These are phyloP conservation scores for Coprinopsis strossmayeri DNA, from an alignment of 768 basidiomycete genomes.

Conservation along the genomic window DNA sequence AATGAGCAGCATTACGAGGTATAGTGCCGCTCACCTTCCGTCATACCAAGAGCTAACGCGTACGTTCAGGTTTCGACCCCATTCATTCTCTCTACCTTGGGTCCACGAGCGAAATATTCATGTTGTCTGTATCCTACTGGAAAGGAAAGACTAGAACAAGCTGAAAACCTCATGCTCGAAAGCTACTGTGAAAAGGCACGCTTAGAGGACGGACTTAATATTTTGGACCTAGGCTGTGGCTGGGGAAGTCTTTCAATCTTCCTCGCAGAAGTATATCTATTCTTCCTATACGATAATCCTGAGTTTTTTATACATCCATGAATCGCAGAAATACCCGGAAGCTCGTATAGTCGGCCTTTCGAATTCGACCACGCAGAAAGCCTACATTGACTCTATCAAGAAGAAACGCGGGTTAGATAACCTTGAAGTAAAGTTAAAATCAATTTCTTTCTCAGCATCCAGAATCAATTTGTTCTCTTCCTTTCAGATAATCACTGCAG, in stretches of 20 bases:
- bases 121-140: slow-evolving; percentile 60
- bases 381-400: slow-evolving; percentile 49
- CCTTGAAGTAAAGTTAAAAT: slow-evolving; percentile 30
- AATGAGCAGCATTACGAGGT: slow-evolving; percentile 74
- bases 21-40: neutral
- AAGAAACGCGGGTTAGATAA: slow-evolving; percentile 45
- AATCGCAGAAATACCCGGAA: slow-evolving; percentile 55
- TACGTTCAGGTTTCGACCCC: slow-evolving; percentile 43
- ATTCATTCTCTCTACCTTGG: slow-evolving; percentile 62
- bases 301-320: neutral
- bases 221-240: slow-evolving; percentile 68
- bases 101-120: slow-evolving; percentile 62
- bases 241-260: slow-evolving; percentile 71
- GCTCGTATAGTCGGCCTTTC: slow-evolving; percentile 57
- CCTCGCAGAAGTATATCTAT: slow-evolving; percentile 43
- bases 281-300: neutral
- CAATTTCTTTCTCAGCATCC: neutral
- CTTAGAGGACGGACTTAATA: slow-evolving; percentile 51
- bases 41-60: neutral
- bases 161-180: slow-evolving; percentile 60
- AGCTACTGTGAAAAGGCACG: slow-evolving; percentile 62
- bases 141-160: slow-evolving; percentile 52
- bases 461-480: neutral
- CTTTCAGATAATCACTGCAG: slow-evolving; percentile 62
- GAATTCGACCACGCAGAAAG: slow-evolving; percentile 63